phyloP scores from a whole-genome alignment of 129 eudicot genomes.

The Lactuca saligna region DNA sequence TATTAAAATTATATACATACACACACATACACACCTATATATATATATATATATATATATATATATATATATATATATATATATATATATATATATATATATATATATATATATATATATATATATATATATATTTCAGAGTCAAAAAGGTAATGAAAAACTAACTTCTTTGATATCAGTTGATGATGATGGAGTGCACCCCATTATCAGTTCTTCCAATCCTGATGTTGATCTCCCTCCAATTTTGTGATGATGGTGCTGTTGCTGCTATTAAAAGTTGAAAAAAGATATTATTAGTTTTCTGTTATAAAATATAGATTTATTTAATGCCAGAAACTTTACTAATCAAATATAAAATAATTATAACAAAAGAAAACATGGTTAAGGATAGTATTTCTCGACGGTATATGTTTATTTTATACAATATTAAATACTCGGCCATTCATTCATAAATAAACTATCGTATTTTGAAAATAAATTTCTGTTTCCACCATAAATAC shows the following conservation, averaged over 20 bases:
- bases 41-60: background rate
- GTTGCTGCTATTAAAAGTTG: conserved; percentile 38
- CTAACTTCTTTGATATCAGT: conserved; percentile 65
- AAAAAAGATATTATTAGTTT: conserved; percentile 5
- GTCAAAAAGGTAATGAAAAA: conserved; percentile 58
- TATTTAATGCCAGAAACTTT: too few relatives aligned
- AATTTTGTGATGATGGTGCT: conserved; percentile 77
- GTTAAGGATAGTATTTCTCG: too few relatives aligned
- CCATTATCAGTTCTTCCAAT: conserved; percentile 94
- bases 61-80: too few relatives aligned
- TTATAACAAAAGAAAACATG: background rate
- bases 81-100: too few relatives aligned
- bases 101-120: background rate
- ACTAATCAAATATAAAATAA: background rate
- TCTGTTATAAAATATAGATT: background rate
- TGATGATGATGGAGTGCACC: conserved; percentile 84
- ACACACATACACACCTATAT: too few relatives aligned
- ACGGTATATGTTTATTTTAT: background rate
- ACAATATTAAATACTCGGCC: background rate
- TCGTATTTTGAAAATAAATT: background rate
- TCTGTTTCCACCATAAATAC: background rate
- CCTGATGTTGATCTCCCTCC: conserved; percentile 93
- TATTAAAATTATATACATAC: background rate
- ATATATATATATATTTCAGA: conserved; percentile 37
- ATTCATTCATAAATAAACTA: background rate